Conservation (phyloP, 352 stramenopile genomes). For the Phytophthora fragariaefolia region DNA sequence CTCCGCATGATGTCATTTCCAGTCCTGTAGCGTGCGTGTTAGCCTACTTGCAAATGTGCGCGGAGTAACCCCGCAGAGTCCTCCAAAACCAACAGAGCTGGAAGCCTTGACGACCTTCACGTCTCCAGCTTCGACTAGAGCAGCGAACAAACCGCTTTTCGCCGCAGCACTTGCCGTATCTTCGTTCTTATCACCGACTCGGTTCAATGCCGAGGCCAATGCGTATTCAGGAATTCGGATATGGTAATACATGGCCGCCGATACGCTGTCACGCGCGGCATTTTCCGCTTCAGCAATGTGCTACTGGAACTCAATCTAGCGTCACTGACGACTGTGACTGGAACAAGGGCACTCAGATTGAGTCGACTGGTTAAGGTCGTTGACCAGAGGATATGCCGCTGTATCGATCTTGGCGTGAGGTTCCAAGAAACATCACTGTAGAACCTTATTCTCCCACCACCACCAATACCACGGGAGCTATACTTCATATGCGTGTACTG, state of each 20-base stretch:
- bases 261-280: constrained; percentile 22
- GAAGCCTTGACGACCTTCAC: constrained; percentile 59
- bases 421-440: constrained; percentile 73
- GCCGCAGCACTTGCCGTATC: constrained; percentile 31
- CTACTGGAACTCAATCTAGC: constrained; percentile 42
- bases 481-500: constrained; percentile 56
- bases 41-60: constrained; percentile 46
- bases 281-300: constrained; percentile 18
- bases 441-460: constrained; percentile 47
- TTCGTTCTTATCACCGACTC: constrained; percentile 43
- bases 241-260: constrained; percentile 70
- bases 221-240: constrained; percentile 64
- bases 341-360: too few species aligned
- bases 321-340: constrained; percentile 36
- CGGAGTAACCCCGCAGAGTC: constrained; percentile 47
- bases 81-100: constrained; percentile 60
- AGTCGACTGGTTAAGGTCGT: too few species aligned
- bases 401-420: constrained; percentile 46
- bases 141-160: constrained; percentile 47
- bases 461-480: constrained; percentile 50
- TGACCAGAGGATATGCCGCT: constrained; percentile 33
- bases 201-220: constrained; percentile 26
- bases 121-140: constrained; percentile 49
- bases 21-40: constrained; percentile 46
- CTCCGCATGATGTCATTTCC: constrained; percentile 48